Percentiles rank a stretch among this genome's conserved stretches.
Evolutionary conservation across 352 stramenopile species (phyloP).

Genomic region (Plasmopara viticola): DNA sequence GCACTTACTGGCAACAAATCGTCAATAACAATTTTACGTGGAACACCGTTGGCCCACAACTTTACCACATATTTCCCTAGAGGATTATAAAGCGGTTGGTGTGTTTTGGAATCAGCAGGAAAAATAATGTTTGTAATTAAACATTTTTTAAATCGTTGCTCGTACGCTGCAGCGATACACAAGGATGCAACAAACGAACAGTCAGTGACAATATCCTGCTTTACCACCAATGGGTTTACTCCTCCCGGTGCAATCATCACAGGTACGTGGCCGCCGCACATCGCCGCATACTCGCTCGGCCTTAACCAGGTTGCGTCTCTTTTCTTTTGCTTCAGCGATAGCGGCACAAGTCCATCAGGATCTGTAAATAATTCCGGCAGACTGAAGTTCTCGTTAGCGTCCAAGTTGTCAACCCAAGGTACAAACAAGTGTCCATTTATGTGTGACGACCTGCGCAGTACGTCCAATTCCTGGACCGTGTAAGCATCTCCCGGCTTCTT

Average conservation of each 20-base stretch:
- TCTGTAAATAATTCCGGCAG: constrained; percentile 51
- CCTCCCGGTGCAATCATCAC: constrained; percentile 55
- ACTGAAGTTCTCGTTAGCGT: constrained; percentile 52
- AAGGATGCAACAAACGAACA: constrained; percentile 92
- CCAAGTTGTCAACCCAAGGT: constrained; percentile 69
- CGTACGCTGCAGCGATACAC: constrained; percentile 88
- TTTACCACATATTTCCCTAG: constrained; percentile 96
- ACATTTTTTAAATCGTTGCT: constrained; percentile 85
- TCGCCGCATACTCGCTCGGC: constrained; percentile 44
- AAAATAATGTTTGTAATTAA: constrained; percentile 95
- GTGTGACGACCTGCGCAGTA: constrained; percentile 69
- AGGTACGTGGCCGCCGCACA: constrained; percentile 39
- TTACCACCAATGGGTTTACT: constrained; percentile 71
- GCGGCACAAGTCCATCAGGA: constrained; percentile 52
- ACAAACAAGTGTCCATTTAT: constrained; percentile 85
- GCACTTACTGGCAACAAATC: constrained; percentile 89
- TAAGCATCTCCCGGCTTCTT: constrained; percentile 29
- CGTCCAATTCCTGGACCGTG: constrained; percentile 58
- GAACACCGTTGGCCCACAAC: constrained; percentile 94
- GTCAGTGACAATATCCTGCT: constrained; percentile 88
- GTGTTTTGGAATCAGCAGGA: constrained; percentile 76
- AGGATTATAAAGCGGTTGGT: constrained; percentile 82
- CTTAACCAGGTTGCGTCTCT: constrained; percentile 63
- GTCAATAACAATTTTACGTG: constrained; percentile 92
- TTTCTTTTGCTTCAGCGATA: constrained; percentile 66